These are phyloP conservation scores for Rhizophagus clarus DNA, from an alignment of 192 early-diverging fungal genomes.

Conservation along the genomic window DNA sequence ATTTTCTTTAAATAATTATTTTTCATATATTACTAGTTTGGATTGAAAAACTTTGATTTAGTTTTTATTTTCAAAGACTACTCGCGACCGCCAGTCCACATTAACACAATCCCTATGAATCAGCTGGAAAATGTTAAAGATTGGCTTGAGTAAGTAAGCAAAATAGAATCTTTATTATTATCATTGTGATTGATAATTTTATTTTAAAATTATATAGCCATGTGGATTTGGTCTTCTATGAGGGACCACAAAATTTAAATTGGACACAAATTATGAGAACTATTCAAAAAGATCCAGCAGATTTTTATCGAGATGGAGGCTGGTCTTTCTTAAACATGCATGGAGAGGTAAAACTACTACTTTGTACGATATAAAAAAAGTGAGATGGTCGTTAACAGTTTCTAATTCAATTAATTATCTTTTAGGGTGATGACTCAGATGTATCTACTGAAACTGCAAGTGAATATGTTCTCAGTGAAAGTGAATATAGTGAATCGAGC, in stretches of 20 bases:
- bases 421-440: constrained; percentile 54
- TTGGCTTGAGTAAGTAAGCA: constrained; percentile 91
- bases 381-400: not conserved
- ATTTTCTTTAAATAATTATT: constrained; percentile 63
- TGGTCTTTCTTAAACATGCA: constrained; percentile 88
- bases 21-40: constrained; percentile 91
- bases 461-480: constrained; percentile 64
- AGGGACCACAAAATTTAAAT: constrained; percentile 92
- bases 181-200: not conserved
- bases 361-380: too few species aligned
- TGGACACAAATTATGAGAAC: constrained; percentile 99
- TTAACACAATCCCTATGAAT: constrained; percentile 93
- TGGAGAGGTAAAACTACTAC: constrained; percentile 47
- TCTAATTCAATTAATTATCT: not conserved
- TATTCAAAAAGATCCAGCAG: constrained; percentile 86
- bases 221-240: constrained; percentile 89
- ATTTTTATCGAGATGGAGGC: constrained; percentile 89
- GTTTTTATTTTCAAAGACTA: constrained; percentile 98
- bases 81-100: constrained; percentile 82
- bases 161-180: not conserved
- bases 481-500: constrained; percentile 55
- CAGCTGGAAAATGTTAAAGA: constrained; percentile 95
- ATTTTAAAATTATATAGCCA: constrained; percentile 51
- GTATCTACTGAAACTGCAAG: constrained; percentile 58
- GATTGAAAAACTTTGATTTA: constrained; percentile 98